These are phyloP conservation scores for Naganishia vaughanmartiniae DNA, from an alignment of 768 basidiomycete species.

Conservation along the genomic window DNA sequence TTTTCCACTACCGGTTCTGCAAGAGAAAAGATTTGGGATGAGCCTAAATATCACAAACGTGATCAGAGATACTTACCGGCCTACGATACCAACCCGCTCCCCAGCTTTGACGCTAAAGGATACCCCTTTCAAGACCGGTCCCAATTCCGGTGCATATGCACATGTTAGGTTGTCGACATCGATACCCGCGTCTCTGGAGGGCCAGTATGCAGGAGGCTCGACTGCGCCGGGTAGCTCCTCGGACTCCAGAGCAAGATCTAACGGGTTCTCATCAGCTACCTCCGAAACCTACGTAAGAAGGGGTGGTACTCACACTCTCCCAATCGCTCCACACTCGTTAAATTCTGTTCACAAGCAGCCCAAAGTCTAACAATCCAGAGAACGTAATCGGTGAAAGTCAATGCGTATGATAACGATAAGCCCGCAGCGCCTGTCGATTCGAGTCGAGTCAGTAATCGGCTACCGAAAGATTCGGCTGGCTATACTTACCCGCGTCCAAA, in stretches of 20 bases:
- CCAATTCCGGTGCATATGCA: slow-evolving; percentile 50
- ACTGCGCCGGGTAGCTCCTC: slow-evolving; percentile 44
- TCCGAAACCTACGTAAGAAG: not conserved
- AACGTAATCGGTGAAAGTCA: slow-evolving; percentile 52
- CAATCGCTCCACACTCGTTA: slow-evolving; percentile 54
- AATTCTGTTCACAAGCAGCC: slow-evolving; percentile 45
- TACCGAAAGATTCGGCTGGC: not conserved
- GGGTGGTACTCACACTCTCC: slow-evolving; percentile 46
- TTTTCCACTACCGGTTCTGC: slow-evolving; percentile 32
- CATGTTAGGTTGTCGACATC: slow-evolving; percentile 51
- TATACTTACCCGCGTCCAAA: slow-evolving; percentile 49
- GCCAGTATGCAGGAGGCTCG: slow-evolving; percentile 55
- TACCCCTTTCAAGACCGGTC: slow-evolving; percentile 52
- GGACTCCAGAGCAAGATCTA: slow-evolving; percentile 49
- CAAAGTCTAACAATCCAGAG: slow-evolving; percentile 55
- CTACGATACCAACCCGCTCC: slow-evolving; percentile 55
- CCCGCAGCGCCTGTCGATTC: slow-evolving; percentile 39
- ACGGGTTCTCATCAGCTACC: slow-evolving; percentile 12
- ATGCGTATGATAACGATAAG: slow-evolving; percentile 45
- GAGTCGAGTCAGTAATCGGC: not conserved
- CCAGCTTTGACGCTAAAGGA: slow-evolving; percentile 52
- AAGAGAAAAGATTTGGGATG: slow-evolving; percentile 31
- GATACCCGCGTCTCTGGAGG: slow-evolving; percentile 48
- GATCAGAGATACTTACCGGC: slow-evolving; percentile 30
- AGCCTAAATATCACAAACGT: slow-evolving; percentile 33